Base-by-base conservation (phyloP, 331 rosid genomes). In the Acacia concinna region DNA sequence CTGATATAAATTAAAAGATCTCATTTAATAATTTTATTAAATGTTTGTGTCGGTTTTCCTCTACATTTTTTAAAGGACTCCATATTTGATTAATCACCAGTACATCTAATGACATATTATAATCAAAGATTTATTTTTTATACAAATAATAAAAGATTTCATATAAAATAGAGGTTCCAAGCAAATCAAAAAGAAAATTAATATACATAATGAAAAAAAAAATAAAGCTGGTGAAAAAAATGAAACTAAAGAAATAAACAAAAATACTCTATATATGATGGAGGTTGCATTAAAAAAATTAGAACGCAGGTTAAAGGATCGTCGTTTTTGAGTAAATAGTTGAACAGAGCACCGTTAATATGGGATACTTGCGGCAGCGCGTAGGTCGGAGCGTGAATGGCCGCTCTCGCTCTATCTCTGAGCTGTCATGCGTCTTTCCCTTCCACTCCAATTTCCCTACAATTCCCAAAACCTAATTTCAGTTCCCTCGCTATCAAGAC, bases 301-400 rank as follows among this genome's bases (percentile, higher is more conserved):
- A n/a, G 10, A 37, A 67, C 31, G 20, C 49, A 20, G 27, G 10
- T 0, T 8, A 1, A 21, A 37, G 9, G 1, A 11, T n/a, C 20
- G 72, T 67, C 72, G 49, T 67, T 67, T 67, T 67, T 37, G 30
- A 5, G 2, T 4, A 32, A 32, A 21, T n/a, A 10, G 4, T 21
- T 4, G 72, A 0, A 14, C 18, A 0, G 15, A 18, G 18, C 32
- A 11, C 44, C 0, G 3, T 21, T 4, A 4, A 37, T 38, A 20
- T 7, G 18, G 30, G 6, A 4, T n/a, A 68, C 23, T 41, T 1
- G 25, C 6, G n/a, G 69, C n/a, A 11, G 75, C 68, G 70, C 80
- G 25, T 35, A 10, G 15, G 38, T 34, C 41, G 81, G 47, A 32
- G 79, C 35, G 46, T 52, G 56, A 59, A 85, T 91, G 96, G 87